phyloP scores from a whole-genome alignment of 495 filamentous ascomycete species.

The Xylaria grammica region DNA sequence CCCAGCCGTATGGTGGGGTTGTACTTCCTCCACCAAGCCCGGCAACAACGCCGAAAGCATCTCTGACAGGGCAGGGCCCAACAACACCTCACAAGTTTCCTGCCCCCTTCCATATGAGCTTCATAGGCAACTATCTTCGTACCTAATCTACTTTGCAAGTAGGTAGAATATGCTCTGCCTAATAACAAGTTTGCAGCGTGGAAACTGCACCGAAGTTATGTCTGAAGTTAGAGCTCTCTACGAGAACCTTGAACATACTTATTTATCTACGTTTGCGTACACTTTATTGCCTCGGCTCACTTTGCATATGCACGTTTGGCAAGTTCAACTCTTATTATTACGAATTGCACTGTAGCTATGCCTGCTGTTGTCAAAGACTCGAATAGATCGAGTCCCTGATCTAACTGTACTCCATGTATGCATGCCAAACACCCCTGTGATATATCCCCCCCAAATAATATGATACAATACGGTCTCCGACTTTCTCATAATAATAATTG shows the following conservation, averaged over 20 bases:
- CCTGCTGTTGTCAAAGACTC: not conserved
- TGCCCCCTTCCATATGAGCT: no score
- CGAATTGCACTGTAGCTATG: conserved; percentile 9
- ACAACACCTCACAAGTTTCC: no score
- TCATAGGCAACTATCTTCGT: no score
- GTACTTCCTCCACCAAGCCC: conserved; percentile 1
- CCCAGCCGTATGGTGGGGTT: conserved; percentile 17
- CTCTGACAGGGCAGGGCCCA: no score
- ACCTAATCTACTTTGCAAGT: no score
- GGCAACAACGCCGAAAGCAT: no score
- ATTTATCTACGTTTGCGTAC: no score
- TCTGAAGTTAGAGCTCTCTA: no score
- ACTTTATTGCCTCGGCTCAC: not conserved
- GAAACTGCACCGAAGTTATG: no score
- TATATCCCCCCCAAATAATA: not conserved
- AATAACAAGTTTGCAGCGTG: no score
- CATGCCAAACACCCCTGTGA: conserved; percentile 16
- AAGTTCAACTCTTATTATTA: conserved; percentile 18
- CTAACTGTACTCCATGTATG: conserved; percentile 19
- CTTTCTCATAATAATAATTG: not conserved
- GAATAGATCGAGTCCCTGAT: not conserved
- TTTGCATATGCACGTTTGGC: not conserved
- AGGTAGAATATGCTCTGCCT: no score
- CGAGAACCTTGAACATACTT: no score
- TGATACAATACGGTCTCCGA: conserved; percentile 6